These are phyloP conservation scores for Daldinia bambusicola DNA, from an alignment of 495 filamentous ascomycete species.

Conservation along the genomic window DNA sequence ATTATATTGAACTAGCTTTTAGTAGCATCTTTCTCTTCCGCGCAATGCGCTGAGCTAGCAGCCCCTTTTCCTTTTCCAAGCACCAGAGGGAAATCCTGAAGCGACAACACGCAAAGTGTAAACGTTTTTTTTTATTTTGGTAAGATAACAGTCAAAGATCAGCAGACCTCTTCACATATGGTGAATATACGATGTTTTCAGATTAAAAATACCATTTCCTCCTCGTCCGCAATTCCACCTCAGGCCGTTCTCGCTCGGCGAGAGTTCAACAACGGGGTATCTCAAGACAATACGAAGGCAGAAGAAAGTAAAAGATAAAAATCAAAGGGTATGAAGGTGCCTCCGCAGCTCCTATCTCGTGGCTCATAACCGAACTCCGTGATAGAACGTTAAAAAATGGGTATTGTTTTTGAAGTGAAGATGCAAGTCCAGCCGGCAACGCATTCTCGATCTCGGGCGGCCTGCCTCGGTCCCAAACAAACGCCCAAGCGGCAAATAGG, in stretches of 20 bases:
- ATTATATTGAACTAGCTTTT: slow-evolving; percentile 36
- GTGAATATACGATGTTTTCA: slow-evolving; percentile 31
- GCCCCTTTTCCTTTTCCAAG: slow-evolving; percentile 24
- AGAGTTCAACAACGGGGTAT: slow-evolving; percentile 51
- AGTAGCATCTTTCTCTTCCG: slow-evolving; percentile 16
- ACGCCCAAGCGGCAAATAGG: slow-evolving; percentile 13
- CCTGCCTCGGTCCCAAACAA: slow-evolving; percentile 23
- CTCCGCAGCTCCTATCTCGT: slow-evolving; percentile 43
- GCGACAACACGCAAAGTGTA: slow-evolving; percentile 22
- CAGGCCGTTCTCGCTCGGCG: slow-evolving; percentile 46
- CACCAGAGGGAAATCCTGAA: slow-evolving; percentile 26
- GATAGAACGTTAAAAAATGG: slow-evolving; percentile 43
- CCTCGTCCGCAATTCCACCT: slow-evolving; percentile 41
- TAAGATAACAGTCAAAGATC: slow-evolving; percentile 37
- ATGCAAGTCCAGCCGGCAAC: slow-evolving; percentile 46
- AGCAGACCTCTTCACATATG: slow-evolving; percentile 30
- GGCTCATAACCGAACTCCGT: slow-evolving; percentile 41
- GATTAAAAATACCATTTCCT: slow-evolving; percentile 17
- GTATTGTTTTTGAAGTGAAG: slow-evolving; percentile 39
- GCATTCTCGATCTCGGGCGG: slow-evolving; percentile 29
- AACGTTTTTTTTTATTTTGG: slow-evolving; percentile 8
- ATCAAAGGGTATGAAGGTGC: slow-evolving; percentile 46
- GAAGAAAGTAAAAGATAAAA: slow-evolving; percentile 37
- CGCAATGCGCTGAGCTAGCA: slow-evolving; percentile 12
- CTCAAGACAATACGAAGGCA: slow-evolving; percentile 47